phyloP scores from a whole-genome alignment of 495 filamentous ascomycete genomes.

The Neurospora tetraspora region DNA sequence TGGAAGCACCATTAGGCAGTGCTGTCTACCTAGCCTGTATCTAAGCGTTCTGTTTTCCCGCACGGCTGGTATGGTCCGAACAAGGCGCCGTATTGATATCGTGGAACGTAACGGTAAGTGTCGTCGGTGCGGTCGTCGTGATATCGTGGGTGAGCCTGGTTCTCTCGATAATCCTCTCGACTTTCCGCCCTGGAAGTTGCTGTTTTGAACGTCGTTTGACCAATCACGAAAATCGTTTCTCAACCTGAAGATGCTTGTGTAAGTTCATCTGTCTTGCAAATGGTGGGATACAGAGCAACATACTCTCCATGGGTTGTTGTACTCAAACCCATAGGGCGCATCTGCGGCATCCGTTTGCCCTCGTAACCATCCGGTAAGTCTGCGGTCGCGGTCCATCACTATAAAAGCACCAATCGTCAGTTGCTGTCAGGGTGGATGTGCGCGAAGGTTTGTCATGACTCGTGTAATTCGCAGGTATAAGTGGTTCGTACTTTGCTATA shows the following conservation, averaged over 20 bases:
- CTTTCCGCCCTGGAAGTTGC: background rate
- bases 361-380: conserved; percentile 75
- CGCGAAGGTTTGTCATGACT: conserved; percentile 1
- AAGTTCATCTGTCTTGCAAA: background rate
- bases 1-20: background rate
- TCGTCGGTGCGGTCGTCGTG: background rate
- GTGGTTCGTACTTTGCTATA: conserved; percentile 62
- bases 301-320: conserved; percentile 91
- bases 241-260: conserved; percentile 29
- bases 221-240: conserved; percentile 35
- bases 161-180: background rate
- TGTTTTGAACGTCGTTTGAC: conserved; percentile 4
- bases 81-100: background rate
- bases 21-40: background rate
- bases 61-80: background rate
- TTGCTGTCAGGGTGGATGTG: background rate
- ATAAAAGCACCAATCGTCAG: conserved; percentile 17
- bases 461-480: background rate
- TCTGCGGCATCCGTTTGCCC: conserved; percentile 73
- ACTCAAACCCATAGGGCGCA: conserved; percentile 81
- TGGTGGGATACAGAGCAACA: background rate
- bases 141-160: background rate
- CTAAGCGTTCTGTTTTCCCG: background rate
- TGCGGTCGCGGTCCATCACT: conserved; percentile 97
- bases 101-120: background rate